A percentile compares a stretch with the other conserved stretches of the same genome.
phyloP scores from a whole-genome alignment of 129 eudicot genomes.

The Scalesia atractyloides region DNA sequence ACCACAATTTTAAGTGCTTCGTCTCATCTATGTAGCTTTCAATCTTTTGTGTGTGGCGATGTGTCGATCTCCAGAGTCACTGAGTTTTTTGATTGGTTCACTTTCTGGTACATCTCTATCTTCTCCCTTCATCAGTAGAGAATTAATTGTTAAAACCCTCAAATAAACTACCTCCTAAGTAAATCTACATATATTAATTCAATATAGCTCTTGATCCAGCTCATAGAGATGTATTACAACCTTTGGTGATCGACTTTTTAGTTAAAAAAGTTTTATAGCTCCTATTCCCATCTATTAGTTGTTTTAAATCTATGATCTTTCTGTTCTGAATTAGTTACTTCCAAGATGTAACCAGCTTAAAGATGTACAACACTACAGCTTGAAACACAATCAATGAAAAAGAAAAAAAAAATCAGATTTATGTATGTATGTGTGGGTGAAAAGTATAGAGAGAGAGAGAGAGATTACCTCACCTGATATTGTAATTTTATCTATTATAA shows the following conservation, averaged over 20 bases:
- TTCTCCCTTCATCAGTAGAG: slow-evolving; percentile 11
- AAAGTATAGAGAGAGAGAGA: too few relatives aligned
- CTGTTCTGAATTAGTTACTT: too few relatives aligned
- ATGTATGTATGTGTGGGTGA: too few relatives aligned
- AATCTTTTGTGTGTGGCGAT: slow-evolving; percentile 30
- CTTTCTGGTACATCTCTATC: slow-evolving; percentile 13
- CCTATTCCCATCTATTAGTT: too few relatives aligned
- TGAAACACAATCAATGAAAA: too few relatives aligned
- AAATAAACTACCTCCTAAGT: not conserved
- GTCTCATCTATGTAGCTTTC: slow-evolving; percentile 35
- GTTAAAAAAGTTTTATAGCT: not conserved
- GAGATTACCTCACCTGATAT: too few relatives aligned
- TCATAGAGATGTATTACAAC: slow-evolving; percentile 10
- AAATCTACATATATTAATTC: not conserved
- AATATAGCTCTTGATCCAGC: slow-evolving; percentile 16
- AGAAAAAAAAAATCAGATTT: too few relatives aligned
- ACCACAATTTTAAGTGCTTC: slow-evolving; percentile 33
- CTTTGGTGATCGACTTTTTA: not conserved
- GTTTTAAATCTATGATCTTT: too few relatives aligned
- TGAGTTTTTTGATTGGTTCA: slow-evolving; percentile 21
- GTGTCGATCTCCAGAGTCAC: slow-evolving; percentile 31
- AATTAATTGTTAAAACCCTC: slow-evolving; percentile 2
- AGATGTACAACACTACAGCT: too few relatives aligned
- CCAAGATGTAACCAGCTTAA: too few relatives aligned
- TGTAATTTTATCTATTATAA: too few relatives aligned